Base-by-base conservation (phyloP, 1,139 yeast genomes). In the Blastobotrys persicus region DNA sequence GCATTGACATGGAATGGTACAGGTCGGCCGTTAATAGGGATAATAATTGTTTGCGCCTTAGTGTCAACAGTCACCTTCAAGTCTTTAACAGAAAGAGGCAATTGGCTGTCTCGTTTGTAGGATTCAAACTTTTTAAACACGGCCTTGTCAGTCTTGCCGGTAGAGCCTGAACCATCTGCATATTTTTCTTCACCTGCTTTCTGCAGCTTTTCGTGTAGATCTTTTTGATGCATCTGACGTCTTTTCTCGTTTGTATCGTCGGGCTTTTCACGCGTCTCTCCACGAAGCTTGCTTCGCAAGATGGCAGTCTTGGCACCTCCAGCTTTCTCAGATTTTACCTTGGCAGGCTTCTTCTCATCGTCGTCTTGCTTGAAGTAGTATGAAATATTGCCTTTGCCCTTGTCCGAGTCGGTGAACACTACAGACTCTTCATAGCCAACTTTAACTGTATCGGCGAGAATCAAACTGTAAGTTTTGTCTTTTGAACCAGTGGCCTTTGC, bases 1-100 rank as follows among this genome's bases (percentile, higher is more conserved):
- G 97, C 76, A 64, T 89, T 88, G 61, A 92, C 89, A 67, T 92
- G 98, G 76, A 92, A 91, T 26, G 98, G 98, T 45, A 94, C 98
- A 1, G 98, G 97, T 63, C 98, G 80, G 54, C 98, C 98, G 61
- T 85, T 81, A 54, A 92, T 86, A 45, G 98, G 98, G 53, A 92
- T 73, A 53, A 92, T 80, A 49, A 92, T 86, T 0, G 98, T 88
- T 69, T 89, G 96, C 53, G 86, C 80, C 63, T 88, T 88, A 65
- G 81, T 76, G 66, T 92, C 98, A 50, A 92, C 91, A 62, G 86
- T 92, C 54, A 92, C 82, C 65, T 84, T 83, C 65, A 92, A 76
- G 65, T 91, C 97, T 60, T 84, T 80, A 14, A 89, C 95, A 59
- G 81, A 79, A 39, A 74, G 72, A 33, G 98, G 98, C 55, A 92